Evolutionary conservation across 768 basidiomycete species (phyloP).

Genomic region (Pleurotus ostreatus): DNA sequence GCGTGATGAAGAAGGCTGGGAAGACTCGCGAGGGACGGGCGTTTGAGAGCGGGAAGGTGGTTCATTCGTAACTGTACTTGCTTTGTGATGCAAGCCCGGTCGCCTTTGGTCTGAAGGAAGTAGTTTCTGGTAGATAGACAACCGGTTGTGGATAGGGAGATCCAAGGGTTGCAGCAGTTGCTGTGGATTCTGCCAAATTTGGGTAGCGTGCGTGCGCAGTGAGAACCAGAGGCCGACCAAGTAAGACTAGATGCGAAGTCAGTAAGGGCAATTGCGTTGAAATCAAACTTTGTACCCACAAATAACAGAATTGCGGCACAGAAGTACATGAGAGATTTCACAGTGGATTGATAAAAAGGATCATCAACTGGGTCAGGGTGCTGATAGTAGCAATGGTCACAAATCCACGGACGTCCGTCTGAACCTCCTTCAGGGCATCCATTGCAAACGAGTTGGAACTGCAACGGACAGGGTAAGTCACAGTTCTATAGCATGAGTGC

Average conservation of each 20-base stretch:
- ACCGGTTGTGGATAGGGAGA: conserved; percentile 47
- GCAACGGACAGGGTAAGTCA: conserved; percentile 15
- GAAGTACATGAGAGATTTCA: conserved; percentile 93
- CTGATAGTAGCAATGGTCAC: conserved; percentile 90
- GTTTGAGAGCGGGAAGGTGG: conserved; percentile 35
- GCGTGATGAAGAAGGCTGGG: conserved; percentile 12
- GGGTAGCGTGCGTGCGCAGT: conserved; percentile 92
- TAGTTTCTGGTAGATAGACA: conserved; percentile 63
- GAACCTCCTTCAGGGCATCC: conserved; percentile 56
- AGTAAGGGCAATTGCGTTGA: conserved; percentile 6
- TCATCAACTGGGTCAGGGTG: conserved; percentile 91
- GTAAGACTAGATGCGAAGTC: conserved; percentile 64
- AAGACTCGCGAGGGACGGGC: conserved; percentile 29
- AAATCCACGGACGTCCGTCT: conserved; percentile 66
- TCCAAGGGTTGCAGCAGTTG: conserved; percentile 70
- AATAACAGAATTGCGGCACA: conserved; percentile 89
- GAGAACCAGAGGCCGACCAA: conserved; percentile 98
- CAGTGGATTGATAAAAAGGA: conserved; percentile 95
- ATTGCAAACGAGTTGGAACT: conserved; percentile 87
- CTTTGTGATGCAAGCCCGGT: conserved; percentile 37
- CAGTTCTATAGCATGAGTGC: neutral
- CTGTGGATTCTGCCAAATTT: conserved; percentile 99
- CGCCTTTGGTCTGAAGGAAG: conserved; percentile 28
- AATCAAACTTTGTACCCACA: conserved; percentile 45
- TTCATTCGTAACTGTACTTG: conserved; percentile 36